Evolutionary conservation across 2,329 filamentous ascomycete species (phyloP).

Genomic region (Ophiocordyceps camponoti-leonardi): DNA sequence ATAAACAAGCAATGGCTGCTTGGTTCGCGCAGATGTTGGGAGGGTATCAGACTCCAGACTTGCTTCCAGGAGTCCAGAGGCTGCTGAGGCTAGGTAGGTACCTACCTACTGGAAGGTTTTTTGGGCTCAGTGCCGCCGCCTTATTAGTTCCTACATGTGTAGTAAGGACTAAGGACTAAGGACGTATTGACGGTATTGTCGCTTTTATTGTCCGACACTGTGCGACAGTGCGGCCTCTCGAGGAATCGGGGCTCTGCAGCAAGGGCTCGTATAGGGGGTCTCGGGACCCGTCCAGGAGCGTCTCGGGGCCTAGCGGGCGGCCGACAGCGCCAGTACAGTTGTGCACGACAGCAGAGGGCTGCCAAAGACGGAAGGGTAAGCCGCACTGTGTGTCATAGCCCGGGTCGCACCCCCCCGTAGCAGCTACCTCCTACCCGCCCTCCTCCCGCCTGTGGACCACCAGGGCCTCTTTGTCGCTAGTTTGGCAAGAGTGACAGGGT

Average conservation of each 20-base stretch:
- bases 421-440: conserved; percentile 1
- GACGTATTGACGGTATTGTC: too few species aligned
- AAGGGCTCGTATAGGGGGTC: background rate
- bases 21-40: background rate
- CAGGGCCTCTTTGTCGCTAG: conserved; percentile 11
- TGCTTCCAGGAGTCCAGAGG: background rate
- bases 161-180: too few species aligned
- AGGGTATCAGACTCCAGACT: background rate
- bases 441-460: conserved; percentile 6
- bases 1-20: background rate
- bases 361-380: background rate
- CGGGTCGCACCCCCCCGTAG: background rate
- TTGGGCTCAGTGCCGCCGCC: too few species aligned
- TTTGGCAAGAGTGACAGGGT: conserved; percentile 16
- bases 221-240: background rate
- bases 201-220: background rate
- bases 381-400: conserved; percentile 1
- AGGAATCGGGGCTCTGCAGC: background rate
- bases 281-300: background rate
- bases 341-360: too few species aligned
- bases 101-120: too few species aligned
- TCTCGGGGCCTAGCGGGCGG: background rate
- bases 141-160: too few species aligned
- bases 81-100: too few species aligned
- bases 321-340: background rate